A percentile compares a stretch with the other conserved stretches of the same genome.
Evolutionary conservation across 179 eudicot genomes (phyloP).

Genomic region (Beta corolliflora): DNA sequence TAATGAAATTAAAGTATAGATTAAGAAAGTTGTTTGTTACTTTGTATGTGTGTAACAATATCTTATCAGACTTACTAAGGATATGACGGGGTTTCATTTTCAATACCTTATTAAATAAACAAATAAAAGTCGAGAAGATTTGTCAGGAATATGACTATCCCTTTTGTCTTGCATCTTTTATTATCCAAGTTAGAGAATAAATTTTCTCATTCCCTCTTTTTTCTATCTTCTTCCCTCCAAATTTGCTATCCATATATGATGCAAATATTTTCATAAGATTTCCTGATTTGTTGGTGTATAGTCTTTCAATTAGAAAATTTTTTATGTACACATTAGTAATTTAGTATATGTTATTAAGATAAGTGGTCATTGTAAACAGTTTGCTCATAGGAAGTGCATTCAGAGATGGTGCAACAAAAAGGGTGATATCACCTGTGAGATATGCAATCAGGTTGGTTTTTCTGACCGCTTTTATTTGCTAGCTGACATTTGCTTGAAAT

Average conservation of each 20-base stretch:
- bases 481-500: not conserved
- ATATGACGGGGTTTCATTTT: not conserved
- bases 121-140: not conserved
- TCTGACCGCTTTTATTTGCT: not conserved
- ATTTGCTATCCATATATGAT: not conserved
- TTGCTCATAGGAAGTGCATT: constrained; percentile 91
- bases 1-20: not conserved
- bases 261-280: no score
- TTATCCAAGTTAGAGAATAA: not conserved
- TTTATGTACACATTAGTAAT: not conserved
- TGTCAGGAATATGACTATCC: not conserved
- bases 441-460: constrained; percentile 74
- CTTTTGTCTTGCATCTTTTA: not conserved
- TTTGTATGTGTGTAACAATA: not conserved
- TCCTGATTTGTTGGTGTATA: not conserved
- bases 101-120: not conserved
- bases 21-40: not conserved
- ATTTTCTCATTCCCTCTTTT: not conserved
- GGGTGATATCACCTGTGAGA: constrained; percentile 89
- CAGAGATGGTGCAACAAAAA: constrained; percentile 97
- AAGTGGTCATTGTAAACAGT: constrained; percentile 41
- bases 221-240: not conserved
- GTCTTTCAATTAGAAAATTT: not conserved
- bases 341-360: not conserved
- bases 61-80: not conserved